Conservation (phyloP, 306 rosid species). For the Citrullus mucosospermus region DNA sequence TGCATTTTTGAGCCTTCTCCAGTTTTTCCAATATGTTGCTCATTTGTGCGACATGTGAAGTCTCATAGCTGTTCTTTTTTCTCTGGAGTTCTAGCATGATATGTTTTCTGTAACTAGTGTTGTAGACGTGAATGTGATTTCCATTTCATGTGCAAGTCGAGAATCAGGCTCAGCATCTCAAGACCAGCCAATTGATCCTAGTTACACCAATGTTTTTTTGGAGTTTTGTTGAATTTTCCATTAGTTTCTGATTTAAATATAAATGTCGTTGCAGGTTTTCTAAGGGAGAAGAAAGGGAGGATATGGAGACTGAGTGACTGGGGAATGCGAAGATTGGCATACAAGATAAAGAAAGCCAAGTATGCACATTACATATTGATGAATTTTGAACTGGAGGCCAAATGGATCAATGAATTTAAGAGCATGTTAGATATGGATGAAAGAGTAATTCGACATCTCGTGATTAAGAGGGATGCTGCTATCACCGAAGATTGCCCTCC, state of each 20-base stretch:
- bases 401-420: slow-evolving; percentile 78
- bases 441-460: slow-evolving; percentile 79
- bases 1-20: background rate
- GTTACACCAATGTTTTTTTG: background rate
- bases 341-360: slow-evolving; percentile 68
- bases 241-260: slow-evolving; percentile 5
- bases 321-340: slow-evolving; percentile 86
- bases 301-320: slow-evolving; percentile 80
- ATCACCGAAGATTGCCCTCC: slow-evolving; percentile 89
- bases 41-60: background rate
- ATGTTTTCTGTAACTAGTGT: background rate
- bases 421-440: slow-evolving; percentile 73
- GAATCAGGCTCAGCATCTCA: background rate
- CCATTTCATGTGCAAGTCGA: background rate
- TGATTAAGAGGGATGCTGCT: slow-evolving; percentile 71
- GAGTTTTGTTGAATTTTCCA: background rate
- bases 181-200: background rate
- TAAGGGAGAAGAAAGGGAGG: slow-evolving; percentile 79
- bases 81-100: background rate
- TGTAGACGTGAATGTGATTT: background rate
- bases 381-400: slow-evolving; percentile 83
- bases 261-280: slow-evolving; percentile 44
- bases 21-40: background rate
- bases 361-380: slow-evolving; percentile 67
- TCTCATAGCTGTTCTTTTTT: background rate